Conservation (phyloP, 352 stramenopile species). For the Globisporangium cederbergense region DNA sequence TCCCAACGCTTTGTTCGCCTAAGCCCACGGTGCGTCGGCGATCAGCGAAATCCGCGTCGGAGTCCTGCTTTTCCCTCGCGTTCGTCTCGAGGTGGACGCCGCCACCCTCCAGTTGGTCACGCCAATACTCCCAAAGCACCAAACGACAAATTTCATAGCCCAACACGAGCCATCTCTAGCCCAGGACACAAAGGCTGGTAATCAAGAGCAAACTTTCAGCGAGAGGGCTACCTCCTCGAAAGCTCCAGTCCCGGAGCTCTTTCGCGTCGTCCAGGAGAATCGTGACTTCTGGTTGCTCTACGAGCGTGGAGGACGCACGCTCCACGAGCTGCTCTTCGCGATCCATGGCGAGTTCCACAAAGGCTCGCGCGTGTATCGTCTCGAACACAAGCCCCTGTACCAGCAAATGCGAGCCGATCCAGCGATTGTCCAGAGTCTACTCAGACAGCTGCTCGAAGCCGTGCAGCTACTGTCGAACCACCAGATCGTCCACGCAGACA, state of each 20-base stretch:
- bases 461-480: neutral
- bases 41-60: slow-evolving; percentile 9
- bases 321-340: slow-evolving; percentile 3
- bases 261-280: slow-evolving; percentile 2
- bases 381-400: slow-evolving; percentile 2
- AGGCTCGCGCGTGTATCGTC: slow-evolving; percentile 7
- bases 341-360: slow-evolving; percentile 12
- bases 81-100: neutral
- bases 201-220: neutral
- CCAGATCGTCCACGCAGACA: slow-evolving; percentile 7
- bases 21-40: neutral
- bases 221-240: neutral
- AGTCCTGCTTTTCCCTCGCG: neutral
- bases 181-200: neutral
- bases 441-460: slow-evolving; percentile 5
- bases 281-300: slow-evolving; percentile 12
- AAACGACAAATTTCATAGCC: neutral
- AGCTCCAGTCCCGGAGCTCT: neutral
- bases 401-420: slow-evolving; percentile 8
- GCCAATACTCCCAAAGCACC: neutral
- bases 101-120: neutral
- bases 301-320: slow-evolving; percentile 1
- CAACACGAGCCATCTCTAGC: neutral
- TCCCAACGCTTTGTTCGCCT: too few species aligned
- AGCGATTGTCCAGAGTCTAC: slow-evolving; percentile 4